Conservation (phyloP, 768 basidiomycete genomes). For the Tulasnella sp. region DNA sequence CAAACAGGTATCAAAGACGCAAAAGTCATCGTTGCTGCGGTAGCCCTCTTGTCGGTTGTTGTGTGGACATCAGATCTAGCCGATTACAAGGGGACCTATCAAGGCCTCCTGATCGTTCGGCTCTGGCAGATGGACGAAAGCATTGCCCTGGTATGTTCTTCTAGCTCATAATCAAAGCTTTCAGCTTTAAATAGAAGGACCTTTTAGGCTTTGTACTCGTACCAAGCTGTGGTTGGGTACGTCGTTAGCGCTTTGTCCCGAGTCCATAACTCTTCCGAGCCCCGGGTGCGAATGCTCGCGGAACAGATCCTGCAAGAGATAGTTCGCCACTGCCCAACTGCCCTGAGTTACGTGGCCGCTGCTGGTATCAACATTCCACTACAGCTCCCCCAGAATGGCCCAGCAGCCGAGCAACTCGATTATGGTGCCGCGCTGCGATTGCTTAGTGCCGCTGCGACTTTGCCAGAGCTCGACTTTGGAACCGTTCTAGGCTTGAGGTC, state of each 20-base stretch:
- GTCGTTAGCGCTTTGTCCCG: background rate
- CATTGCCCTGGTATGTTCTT: background rate
- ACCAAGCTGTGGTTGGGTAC: background rate
- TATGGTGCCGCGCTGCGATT: background rate
- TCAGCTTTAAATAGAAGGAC: background rate
- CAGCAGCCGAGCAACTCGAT: background rate
- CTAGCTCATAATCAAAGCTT: background rate
- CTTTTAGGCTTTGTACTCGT: background rate
- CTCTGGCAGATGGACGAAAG: conserved; percentile 19
- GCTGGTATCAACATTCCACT: background rate
- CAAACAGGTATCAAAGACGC: conserved; percentile 20
- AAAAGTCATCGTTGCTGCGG: conserved; percentile 8
- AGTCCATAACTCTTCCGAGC: background rate
- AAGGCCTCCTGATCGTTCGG: conserved; percentile 18
- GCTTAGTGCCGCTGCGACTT: background rate
- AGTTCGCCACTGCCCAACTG: background rate
- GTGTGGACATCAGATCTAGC: conserved; percentile 9
- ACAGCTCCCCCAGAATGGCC: background rate
- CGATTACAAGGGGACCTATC: background rate
- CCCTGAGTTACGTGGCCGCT: background rate
- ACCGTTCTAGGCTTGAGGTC: background rate
- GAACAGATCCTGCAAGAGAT: background rate
- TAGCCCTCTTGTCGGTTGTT: background rate
- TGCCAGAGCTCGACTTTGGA: background rate
- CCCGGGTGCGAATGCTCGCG: background rate